These are phyloP conservation scores for Vickermania ingenoplastis DNA, from an alignment of 208 protist genomes.

Conservation along the genomic window DNA sequence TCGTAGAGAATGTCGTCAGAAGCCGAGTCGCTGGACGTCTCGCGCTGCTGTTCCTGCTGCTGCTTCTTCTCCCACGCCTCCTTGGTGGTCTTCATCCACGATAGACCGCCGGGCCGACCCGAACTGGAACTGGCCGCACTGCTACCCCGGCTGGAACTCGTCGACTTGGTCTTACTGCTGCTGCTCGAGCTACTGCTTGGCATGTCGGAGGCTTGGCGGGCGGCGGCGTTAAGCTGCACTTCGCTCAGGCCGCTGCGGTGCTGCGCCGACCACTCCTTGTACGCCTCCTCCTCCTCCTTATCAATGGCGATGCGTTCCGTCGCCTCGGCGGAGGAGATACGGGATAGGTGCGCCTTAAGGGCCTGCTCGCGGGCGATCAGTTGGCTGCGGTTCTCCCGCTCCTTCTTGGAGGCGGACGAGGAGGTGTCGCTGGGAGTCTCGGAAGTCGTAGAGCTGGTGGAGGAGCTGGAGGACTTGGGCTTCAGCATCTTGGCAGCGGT, in stretches of 20 bases:
- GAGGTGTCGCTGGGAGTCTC: constrained; percentile 4
- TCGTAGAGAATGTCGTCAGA: too few species aligned
- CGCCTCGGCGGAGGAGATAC: constrained; percentile 12
- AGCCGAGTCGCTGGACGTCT: too few species aligned
- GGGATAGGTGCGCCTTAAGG: neutral
- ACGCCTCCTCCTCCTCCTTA: constrained; percentile 25
- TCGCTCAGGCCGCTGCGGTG: constrained; percentile 11
- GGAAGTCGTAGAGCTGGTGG: constrained; percentile 3
- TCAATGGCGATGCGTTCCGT: constrained; percentile 15
- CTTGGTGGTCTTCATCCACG: constrained; percentile 2
- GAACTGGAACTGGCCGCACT: neutral
- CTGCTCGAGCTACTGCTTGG: too few species aligned
- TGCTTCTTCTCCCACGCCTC: constrained; percentile 10
- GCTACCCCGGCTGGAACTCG: neutral
- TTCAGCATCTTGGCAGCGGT: neutral
- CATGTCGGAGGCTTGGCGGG: too few species aligned
- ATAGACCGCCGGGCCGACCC: neutral
- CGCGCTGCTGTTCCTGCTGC: constrained; percentile 18
- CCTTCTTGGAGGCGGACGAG: neutral
- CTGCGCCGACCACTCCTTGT: constrained; percentile 22
- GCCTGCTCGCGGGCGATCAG: neutral
- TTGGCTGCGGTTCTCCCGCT: neutral
- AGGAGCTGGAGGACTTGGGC: neutral
- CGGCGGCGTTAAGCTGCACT: too few species aligned
- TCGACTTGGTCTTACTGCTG: neutral